These are phyloP conservation scores for Arachnopeziza araneosa DNA, from an alignment of 2,329 filamentous ascomycete genomes.

Conservation along the genomic window DNA sequence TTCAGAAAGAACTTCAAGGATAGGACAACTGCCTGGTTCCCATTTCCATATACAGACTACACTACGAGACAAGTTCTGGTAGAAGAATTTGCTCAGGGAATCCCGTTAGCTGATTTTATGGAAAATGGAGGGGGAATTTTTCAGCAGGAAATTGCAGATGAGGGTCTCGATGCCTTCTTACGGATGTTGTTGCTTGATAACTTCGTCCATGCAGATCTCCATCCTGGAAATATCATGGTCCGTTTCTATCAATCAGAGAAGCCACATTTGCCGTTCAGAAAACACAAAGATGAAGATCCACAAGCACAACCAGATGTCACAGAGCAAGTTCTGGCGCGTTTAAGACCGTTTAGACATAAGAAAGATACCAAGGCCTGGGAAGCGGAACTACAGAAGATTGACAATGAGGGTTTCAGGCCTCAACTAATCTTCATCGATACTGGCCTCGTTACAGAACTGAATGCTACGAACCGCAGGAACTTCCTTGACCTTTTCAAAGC, in stretches of 20 bases:
- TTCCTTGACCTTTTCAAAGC: slow-evolving; percentile 95
- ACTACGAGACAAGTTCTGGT: slow-evolving; percentile 88
- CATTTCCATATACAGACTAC: slow-evolving; percentile 87
- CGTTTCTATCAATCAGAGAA: slow-evolving; percentile 86
- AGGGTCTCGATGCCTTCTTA: slow-evolving; percentile 91
- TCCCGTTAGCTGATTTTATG: slow-evolving; percentile 84
- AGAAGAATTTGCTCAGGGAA: slow-evolving; percentile 93
- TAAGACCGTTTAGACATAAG: slow-evolving; percentile 63
- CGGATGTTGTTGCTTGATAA: slow-evolving; percentile 97
- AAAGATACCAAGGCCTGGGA: slow-evolving; percentile 67
- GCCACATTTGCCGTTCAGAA: slow-evolving; percentile 55
- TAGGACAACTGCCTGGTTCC: slow-evolving; percentile 91
- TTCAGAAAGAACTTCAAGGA: slow-evolving; percentile 90
- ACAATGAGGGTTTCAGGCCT: slow-evolving; percentile 82
- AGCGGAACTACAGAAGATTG: slow-evolving; percentile 67
- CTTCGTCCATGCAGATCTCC: slow-evolving; percentile 92
- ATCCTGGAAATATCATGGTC: slow-evolving; percentile 99
- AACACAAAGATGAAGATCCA: slow-evolving; percentile 30
- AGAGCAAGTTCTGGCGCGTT: slow-evolving; percentile 74
- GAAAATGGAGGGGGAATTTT: slow-evolving; percentile 89
- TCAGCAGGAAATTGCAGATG: slow-evolving; percentile 88
- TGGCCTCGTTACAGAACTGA: slow-evolving; percentile 89
- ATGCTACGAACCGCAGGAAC: slow-evolving; percentile 77
- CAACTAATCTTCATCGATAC: slow-evolving; percentile 98
- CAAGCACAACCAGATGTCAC: slow-evolving; percentile 67